These are phyloP conservation scores for Sonneratia caseolaris DNA, from an alignment of 345 rosid species.

Conservation along the genomic window DNA sequence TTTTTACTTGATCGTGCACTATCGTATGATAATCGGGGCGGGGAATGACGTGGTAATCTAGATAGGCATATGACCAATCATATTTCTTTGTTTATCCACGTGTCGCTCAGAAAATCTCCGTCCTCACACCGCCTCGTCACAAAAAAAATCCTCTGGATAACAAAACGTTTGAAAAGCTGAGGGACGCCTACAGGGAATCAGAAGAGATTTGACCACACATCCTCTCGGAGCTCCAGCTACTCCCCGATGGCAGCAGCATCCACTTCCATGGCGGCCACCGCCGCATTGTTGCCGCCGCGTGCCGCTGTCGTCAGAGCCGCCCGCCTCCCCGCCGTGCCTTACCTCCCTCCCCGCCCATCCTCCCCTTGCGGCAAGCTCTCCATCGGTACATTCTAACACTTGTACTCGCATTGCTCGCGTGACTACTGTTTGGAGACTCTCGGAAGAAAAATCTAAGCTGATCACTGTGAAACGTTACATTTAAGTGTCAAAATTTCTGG, in stretches of 20 bases:
- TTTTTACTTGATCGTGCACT: not conserved
- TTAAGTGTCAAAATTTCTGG: not conserved
- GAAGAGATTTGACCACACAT: constrained; percentile 3
- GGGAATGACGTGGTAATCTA: constrained; percentile 14
- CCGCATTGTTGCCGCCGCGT: constrained; percentile 36
- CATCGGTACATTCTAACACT: constrained; percentile 8
- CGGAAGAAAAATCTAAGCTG: not conserved
- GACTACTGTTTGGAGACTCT: not conserved
- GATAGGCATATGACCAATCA: constrained; percentile 73
- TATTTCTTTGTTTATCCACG: constrained; percentile 28
- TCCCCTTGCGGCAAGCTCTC: constrained; percentile 37
- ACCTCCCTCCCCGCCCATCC: constrained; percentile 45
- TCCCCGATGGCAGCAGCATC: constrained; percentile 55
- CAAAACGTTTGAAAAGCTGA: constrained; percentile 1
- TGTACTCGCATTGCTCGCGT: not conserved
- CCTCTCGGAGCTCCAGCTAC: constrained; percentile 1
- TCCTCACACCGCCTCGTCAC: constrained; percentile 10
- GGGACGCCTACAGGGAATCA: not conserved
- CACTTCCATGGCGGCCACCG: constrained; percentile 49
- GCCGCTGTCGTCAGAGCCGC: constrained; percentile 17
- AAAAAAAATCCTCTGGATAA: constrained; percentile 15
- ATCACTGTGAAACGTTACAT: not conserved
- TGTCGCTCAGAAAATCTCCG: constrained; percentile 27
- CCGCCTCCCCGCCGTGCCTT: constrained; percentile 50
- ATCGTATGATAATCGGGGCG: not conserved